Base-by-base conservation (phyloP, 768 basidiomycete genomes). In the Mycena indigotica region DNA sequence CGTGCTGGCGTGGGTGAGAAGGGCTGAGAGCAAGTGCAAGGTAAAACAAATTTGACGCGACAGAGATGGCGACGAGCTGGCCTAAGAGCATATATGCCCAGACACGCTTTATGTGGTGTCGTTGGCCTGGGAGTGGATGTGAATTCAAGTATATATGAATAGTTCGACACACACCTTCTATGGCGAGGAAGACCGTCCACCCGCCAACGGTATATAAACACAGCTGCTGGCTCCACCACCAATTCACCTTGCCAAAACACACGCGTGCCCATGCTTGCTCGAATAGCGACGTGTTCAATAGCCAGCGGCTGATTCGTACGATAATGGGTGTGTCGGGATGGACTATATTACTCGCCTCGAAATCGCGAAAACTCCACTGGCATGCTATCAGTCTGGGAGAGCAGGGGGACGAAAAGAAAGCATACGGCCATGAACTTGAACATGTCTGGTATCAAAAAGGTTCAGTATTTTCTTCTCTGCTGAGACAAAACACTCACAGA, bases 31-130 rank as follows among this genome's bases (percentile, higher is more conserved):
- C 60, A 5, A 86, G 53, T 10, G 84, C 80, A 5, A 83, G 68
- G 62, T 82, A 82, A 71, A 88, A 89, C 19, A 91, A 74, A 53
- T 83, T 82, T 0, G 82, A 80, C 6, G 86, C 84, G 32, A 88
- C 83, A 12, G 83, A 84, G 45, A 89, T 84, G 28, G 88, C 86
- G 53, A 91, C 86, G 21, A 89, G 63, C 69, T 89, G 87, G 4
- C 87, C 88, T 8, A 91, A 76, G 30, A 89, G 72, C 84, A 89
- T 87, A 70, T 86, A 89, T 2, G 82, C 85, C 84, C 84, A 86
- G 0, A 81, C 49, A 58, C 81, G 73, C 61, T 76, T 79, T 57
- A 88, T 73, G 16, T 70, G 54, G 40, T 74, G 64, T 21, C 72
- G 68, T 35, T 72, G 66, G 0, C 80, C 81, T 76, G 52, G 1